phyloP scores from a whole-genome alignment of 2,329 filamentous ascomycete species.

The Byssochlamys sp. region DNA sequence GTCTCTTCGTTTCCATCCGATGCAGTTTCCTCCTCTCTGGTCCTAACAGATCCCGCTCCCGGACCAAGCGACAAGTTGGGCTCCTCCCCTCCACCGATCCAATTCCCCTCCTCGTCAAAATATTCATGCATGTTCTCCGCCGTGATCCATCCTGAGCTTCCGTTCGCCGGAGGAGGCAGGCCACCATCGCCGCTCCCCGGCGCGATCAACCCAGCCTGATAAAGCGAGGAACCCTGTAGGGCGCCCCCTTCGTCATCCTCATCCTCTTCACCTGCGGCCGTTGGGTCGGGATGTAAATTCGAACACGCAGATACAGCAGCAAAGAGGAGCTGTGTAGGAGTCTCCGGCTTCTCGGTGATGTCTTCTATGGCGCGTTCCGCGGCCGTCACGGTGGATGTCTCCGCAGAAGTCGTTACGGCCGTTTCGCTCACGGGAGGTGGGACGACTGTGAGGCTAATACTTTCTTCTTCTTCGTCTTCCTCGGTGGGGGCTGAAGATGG shows the following conservation, averaged over 20 bases:
- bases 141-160: conserved; percentile 55
- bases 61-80: conserved; percentile 36
- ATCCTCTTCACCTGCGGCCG: conserved; percentile 26
- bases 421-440: conserved; percentile 18
- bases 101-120: conserved; percentile 72
- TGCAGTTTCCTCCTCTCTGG: conserved; percentile 47
- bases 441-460: conserved; percentile 35
- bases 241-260: conserved; percentile 20
- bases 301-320: conserved; percentile 39
- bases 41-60: conserved; percentile 56
- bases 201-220: conserved; percentile 28
- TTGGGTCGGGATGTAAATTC: conserved; percentile 40
- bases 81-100: conserved; percentile 48
- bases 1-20: conserved; percentile 17
- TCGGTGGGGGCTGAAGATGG: conserved; percentile 14
- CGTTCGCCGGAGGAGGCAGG: conserved; percentile 39
- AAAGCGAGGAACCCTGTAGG: conserved; percentile 18
- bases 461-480: conserved; percentile 34
- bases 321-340: conserved; percentile 34
- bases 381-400: conserved; percentile 6
- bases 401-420: conserved; percentile 3
- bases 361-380: conserved; percentile 15
- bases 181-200: conserved; percentile 27
- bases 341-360: conserved; percentile 21
- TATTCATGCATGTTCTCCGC: conserved; percentile 81